These are phyloP conservation scores for Candida sojae DNA, from an alignment of 1,139 yeast genomes.

Conservation along the genomic window DNA sequence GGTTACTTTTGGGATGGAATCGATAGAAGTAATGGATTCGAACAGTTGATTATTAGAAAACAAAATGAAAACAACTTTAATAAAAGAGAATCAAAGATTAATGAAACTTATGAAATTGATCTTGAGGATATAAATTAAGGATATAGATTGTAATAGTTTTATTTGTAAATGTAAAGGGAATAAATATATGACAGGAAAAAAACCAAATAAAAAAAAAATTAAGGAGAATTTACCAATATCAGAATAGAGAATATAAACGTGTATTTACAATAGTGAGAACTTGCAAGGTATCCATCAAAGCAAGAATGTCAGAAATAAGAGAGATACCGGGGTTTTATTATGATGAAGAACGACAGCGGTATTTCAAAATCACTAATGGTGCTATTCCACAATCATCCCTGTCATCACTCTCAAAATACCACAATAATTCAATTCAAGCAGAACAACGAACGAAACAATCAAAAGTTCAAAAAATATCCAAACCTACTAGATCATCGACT, in stretches of 20 bases:
- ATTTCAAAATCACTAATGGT: conserved; percentile 48
- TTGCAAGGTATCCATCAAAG: too few relatives aligned
- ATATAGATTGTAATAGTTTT: background rate
- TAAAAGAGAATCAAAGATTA: conserved; percentile 18
- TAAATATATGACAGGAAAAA: too few relatives aligned
- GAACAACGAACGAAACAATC: conserved; percentile 24
- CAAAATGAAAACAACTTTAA: conserved; percentile 43
- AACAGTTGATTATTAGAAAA: conserved; percentile 58
- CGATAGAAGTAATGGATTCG: conserved; percentile 91
- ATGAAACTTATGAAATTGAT: conserved; percentile 30
- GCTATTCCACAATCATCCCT: conserved; percentile 15
- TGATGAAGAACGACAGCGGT: conserved; percentile 42
- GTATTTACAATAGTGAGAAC: too few relatives aligned
- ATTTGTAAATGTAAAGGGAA: too few relatives aligned
- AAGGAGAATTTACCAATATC: too few relatives aligned
- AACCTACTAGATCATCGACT: conserved; percentile 13
- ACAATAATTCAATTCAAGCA: conserved; percentile 35
- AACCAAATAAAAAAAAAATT: background rate
- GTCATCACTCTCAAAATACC: conserved; percentile 21
- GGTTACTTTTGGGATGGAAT: conserved; percentile 94
- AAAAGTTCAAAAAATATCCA: conserved; percentile 15
- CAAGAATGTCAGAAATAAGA: conserved; percentile 10
- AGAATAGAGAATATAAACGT: too few relatives aligned
- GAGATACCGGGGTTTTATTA: conserved; percentile 50
- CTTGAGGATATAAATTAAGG: conserved; percentile 13